Evolutionary conservation across 2,329 filamentous ascomycete species (phyloP).

Genomic region (Pestalotiopsis sp.): DNA sequence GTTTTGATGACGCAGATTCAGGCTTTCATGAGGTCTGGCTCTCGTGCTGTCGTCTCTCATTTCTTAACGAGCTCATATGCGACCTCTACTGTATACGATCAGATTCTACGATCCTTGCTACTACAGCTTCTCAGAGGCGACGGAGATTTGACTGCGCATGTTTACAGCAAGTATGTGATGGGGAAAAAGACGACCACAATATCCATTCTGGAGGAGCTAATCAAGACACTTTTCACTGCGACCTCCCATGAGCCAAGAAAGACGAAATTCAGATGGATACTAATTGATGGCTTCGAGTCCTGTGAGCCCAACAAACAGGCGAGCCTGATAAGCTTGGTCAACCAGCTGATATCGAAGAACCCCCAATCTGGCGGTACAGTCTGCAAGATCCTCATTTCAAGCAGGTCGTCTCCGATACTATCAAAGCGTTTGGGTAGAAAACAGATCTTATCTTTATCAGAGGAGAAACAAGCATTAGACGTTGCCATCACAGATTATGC

Average conservation of each 20-base stretch:
- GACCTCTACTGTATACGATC: slow-evolving; percentile 34
- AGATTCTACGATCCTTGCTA: slow-evolving; percentile 33
- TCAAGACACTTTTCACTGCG: slow-evolving; percentile 16
- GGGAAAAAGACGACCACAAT: slow-evolving; percentile 21
- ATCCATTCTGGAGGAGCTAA: slow-evolving; percentile 25
- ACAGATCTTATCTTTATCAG: slow-evolving; percentile 25
- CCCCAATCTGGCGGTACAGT: slow-evolving; percentile 9
- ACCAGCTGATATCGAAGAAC: slow-evolving; percentile 9
- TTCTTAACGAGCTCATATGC: slow-evolving; percentile 36
- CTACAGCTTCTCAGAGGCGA: slow-evolving; percentile 30
- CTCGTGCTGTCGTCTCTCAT: slow-evolving; percentile 29
- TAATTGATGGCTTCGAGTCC: slow-evolving; percentile 32
- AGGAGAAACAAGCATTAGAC: slow-evolving; percentile 24
- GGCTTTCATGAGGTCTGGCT: slow-evolving; percentile 25
- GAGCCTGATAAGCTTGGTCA: slow-evolving; percentile 10
- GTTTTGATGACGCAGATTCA: slow-evolving; percentile 32
- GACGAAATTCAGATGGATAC: slow-evolving; percentile 24
- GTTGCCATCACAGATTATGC: slow-evolving; percentile 25
- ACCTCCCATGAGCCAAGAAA: slow-evolving; percentile 14
- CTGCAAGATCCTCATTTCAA: slow-evolving; percentile 32
- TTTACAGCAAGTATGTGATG: slow-evolving; percentile 26
- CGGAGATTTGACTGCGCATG: slow-evolving; percentile 26
- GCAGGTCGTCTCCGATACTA: slow-evolving; percentile 20
- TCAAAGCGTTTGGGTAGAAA: slow-evolving; percentile 19
- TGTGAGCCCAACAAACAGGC: slow-evolving; percentile 21